These are phyloP conservation scores for Penicillium concentricum DNA, from an alignment of 2,329 filamentous ascomycete genomes.

Conservation along the genomic window DNA sequence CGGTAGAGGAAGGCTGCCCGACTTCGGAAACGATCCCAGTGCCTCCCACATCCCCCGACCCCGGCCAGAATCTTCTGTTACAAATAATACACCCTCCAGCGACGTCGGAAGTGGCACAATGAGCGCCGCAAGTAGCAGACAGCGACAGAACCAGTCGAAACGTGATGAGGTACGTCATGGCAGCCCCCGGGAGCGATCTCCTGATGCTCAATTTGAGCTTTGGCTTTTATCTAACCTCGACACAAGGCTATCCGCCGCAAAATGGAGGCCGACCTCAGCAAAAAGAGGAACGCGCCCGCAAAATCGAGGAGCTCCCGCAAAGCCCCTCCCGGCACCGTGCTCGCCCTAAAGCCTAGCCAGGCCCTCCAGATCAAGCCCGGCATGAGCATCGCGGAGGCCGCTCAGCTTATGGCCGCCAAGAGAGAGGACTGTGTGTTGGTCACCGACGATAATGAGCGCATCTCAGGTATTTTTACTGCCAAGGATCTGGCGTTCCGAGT, in stretches of 20 bases:
- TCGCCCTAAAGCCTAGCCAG: slow-evolving; percentile 90
- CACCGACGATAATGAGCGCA: slow-evolving; percentile 95
- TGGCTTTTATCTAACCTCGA: slow-evolving; percentile 1
- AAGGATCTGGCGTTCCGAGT: slow-evolving; percentile 98
- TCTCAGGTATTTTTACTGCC: slow-evolving; percentile 97
- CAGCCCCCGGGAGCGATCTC: slow-evolving; percentile 1
- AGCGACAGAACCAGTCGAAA: slow-evolving; percentile 93
- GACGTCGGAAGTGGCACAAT: slow-evolving; percentile 66
- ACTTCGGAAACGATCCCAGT: slow-evolving; percentile 53
- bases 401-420: slow-evolving; percentile 98
- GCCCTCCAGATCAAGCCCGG: slow-evolving; percentile 96
- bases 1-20: slow-evolving; percentile 53
- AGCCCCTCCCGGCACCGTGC: slow-evolving; percentile 91
- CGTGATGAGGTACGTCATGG: slow-evolving; percentile 80
- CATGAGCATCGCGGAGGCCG: slow-evolving; percentile 92
- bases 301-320: slow-evolving; percentile 85
- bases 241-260: slow-evolving; percentile 88
- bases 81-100: slow-evolving; percentile 40
- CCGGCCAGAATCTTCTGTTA: slow-evolving; percentile 52
- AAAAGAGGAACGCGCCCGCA: slow-evolving; percentile 82
- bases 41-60: slow-evolving; percentile 61
- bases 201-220: not conserved
- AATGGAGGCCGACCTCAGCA: slow-evolving; percentile 95
- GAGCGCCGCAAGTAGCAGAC: slow-evolving; percentile 84
- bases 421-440: slow-evolving; percentile 96